These are phyloP conservation scores for Zasmidium citrigriseum DNA, from an alignment of 2,329 filamentous ascomycete genomes.

Conservation along the genomic window DNA sequence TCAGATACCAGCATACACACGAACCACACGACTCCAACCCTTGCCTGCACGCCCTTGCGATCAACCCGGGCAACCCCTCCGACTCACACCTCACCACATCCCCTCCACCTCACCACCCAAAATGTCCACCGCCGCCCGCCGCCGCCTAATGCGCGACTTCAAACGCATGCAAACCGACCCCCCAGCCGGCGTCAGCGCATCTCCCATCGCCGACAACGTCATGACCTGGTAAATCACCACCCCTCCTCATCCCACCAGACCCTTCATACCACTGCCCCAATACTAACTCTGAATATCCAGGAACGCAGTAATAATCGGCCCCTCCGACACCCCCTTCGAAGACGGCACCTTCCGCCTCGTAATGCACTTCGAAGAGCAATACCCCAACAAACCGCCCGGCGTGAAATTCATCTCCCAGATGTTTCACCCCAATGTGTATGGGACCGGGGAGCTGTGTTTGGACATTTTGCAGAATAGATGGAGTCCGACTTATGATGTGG, in stretches of 20 bases:
- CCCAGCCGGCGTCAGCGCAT: constrained; percentile 93
- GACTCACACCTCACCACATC: not conserved
- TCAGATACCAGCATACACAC: not conserved
- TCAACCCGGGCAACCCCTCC: not conserved
- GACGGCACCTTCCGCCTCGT: constrained; percentile 96
- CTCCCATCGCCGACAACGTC: constrained; percentile 92
- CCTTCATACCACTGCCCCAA: not conserved
- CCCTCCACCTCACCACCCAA: constrained; percentile 25
- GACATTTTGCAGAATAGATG: constrained; percentile 97
- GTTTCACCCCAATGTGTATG: constrained; percentile 99
- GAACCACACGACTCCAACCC: too few species aligned
- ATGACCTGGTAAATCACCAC: constrained; percentile 77
- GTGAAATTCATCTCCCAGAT: constrained; percentile 99
- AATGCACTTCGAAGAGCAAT: constrained; percentile 99
- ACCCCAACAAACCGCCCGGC: constrained; percentile 95
- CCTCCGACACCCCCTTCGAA: constrained; percentile 95
- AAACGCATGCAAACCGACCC: constrained; percentile 99
- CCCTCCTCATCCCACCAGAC: not conserved
- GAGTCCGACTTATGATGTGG: constrained; percentile 98
- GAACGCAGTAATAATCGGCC: constrained; percentile 98
- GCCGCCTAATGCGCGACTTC: constrained; percentile 98
- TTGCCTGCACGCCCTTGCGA: too few species aligned
- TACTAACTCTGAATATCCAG: constrained; percentile 48
- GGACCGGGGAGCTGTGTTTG: constrained; percentile 90
- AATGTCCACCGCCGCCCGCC: constrained; percentile 92